Evolutionary conservation across 2,329 filamentous ascomycete genomes (phyloP), one percentile per base, ranked within the genome.

Genomic region (Nemania serpens): DNA sequence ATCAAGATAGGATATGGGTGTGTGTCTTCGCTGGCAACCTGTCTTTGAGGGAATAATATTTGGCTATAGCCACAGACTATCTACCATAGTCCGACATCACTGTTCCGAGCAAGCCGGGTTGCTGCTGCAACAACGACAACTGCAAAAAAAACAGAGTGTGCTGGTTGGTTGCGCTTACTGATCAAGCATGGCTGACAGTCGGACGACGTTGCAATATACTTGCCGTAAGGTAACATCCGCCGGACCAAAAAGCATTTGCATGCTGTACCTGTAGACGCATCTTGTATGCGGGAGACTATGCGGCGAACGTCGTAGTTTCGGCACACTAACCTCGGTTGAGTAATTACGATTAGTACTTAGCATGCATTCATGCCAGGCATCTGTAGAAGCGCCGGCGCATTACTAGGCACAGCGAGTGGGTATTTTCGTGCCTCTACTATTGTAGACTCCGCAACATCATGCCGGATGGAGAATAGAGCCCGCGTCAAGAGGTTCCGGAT

Each of bases 121-220:
- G 50, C 10, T 6, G 55, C 39, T 50, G 48, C 48, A 46, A 39
- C 18, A 18, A 13, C 13, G 22, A 33, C 42, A 15, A 20, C n/a
- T n/a, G 25, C 7, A 41, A 33, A 37, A 29, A 29, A 29, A 7
- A 29, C 25, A 29, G 25, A 29, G 25, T 4, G 25, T 3, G 25
- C 25, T 3, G 3, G 25, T 7, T 29, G 7, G 25, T 7, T 29
- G 15, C 7, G 12, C 10, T 5, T 22, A 55, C 50, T 62, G 59
- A 60, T 54, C 60, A 63, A 63, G 50, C 58, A 58, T 13, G 20
- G n/a, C 18, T 15, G 37, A 25, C 22, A 20, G 41, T 41, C 34
- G 36, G 43, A 55, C 22, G 33, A 58, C 58, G 61, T 61, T 61
- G 61, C 55, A 43, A 61, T 58, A 61, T 2, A 29, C 47, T 51